Conservation (phyloP, 139 green algal species). For the Coelastrella sp. region DNA sequence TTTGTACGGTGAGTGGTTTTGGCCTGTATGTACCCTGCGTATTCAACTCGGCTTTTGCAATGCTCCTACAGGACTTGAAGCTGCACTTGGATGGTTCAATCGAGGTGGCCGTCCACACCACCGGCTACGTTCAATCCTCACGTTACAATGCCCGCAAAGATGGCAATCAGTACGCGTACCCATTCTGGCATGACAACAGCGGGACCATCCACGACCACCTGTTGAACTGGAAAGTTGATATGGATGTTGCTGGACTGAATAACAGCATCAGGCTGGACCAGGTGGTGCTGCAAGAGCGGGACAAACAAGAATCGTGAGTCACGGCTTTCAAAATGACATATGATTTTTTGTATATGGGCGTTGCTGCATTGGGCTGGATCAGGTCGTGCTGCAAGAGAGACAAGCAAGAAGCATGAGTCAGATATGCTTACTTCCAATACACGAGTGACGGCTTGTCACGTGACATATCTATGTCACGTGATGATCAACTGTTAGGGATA, state of each 20-base stretch:
- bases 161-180: slow-evolving; percentile 19
- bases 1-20: no score
- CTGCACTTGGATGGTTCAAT: slow-evolving; percentile 42
- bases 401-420: no score
- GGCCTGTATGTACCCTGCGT: no score
- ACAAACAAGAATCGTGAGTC: neutral
- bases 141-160: neutral
- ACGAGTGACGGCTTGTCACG: no score
- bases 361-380: neutral
- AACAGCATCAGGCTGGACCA: slow-evolving; percentile 35
- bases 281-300: slow-evolving; percentile 18
- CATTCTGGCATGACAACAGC: neutral
- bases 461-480: no score
- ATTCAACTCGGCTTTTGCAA: no score
- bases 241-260: slow-evolving; percentile 2
- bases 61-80: slow-evolving; percentile 2
- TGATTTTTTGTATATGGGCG: neutral
- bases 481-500: no score
- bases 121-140: slow-evolving; percentile 33
- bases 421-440: no score
- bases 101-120: slow-evolving; percentile 42
- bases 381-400: no score
- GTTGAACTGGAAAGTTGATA: slow-evolving; percentile 44
- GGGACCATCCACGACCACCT: slow-evolving; percentile 49
- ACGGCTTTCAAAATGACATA: neutral